Percentiles rank a stretch among this genome's conserved stretches.
These are phyloP conservation scores for Bipolaris zeicola DNA, from an alignment of 2,329 filamentous ascomycete species.

Conservation along the genomic window DNA sequence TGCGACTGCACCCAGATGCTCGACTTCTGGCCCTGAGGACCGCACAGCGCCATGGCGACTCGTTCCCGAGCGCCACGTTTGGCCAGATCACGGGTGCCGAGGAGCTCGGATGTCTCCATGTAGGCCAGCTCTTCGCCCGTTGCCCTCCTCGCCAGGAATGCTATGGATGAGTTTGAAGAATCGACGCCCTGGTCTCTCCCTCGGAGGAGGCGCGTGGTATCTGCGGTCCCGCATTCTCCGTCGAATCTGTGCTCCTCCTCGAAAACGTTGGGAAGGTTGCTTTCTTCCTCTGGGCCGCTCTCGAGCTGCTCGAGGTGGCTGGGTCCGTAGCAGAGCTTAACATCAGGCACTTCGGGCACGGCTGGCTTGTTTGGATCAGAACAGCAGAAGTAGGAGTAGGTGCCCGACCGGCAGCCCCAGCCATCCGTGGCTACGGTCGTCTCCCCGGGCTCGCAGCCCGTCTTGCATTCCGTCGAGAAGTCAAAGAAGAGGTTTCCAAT, in stretches of 20 bases:
- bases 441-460: neutral
- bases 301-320: neutral
- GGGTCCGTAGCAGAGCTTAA: neutral
- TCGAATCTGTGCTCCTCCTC: neutral
- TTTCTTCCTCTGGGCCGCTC: neutral
- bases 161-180: neutral
- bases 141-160: neutral
- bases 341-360: neutral
- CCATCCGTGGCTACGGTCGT: neutral
- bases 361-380: slow-evolving; percentile 1
- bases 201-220: slow-evolving; percentile 1
- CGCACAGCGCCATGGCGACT: slow-evolving; percentile 1
- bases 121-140: neutral
- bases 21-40: slow-evolving; percentile 3
- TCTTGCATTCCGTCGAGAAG: slow-evolving; percentile 2
- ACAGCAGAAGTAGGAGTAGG: slow-evolving; percentile 1
- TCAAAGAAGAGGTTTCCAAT: slow-evolving; percentile 3
- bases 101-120: slow-evolving; percentile 1
- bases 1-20: slow-evolving; percentile 2
- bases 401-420: neutral
- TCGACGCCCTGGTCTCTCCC: slow-evolving; percentile 2
- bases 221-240: neutral
- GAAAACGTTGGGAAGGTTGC: neutral
- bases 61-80: slow-evolving; percentile 1
- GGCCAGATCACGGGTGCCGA: slow-evolving; percentile 4